Evolutionary conservation across 2,329 filamentous ascomycete species (phyloP).

Genomic region (Penicillium sclerotigenum): DNA sequence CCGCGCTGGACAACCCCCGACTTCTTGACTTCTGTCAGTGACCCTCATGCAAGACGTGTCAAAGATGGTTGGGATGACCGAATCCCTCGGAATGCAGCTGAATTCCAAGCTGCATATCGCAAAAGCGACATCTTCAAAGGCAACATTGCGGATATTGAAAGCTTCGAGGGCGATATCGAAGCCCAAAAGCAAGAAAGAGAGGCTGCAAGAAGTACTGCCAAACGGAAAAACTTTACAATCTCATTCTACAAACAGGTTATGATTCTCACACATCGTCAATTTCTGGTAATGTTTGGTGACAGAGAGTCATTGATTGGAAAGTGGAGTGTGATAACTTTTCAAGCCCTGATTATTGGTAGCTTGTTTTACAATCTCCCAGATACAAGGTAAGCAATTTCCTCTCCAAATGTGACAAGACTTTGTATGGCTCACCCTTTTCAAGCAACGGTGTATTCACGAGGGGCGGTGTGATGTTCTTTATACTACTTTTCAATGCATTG

Average conservation of each 20-base stretch:
- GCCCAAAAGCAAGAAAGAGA: constrained; percentile 42
- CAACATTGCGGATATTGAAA: constrained; percentile 49
- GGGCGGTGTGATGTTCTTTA: constrained; percentile 61
- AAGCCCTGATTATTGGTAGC: constrained; percentile 47
- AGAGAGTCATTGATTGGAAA: constrained; percentile 51
- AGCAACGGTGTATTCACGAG: constrained; percentile 57
- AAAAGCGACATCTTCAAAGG: constrained; percentile 46
- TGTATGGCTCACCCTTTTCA: not conserved
- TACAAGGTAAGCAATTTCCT: constrained; percentile 35
- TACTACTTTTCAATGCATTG: constrained; percentile 61
- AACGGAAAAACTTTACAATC: constrained; percentile 54
- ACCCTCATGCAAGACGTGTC: constrained; percentile 56
- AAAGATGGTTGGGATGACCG: constrained; percentile 56
- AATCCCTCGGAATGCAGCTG: constrained; percentile 53
- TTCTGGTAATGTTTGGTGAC: constrained; percentile 55
- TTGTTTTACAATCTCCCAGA: constrained; percentile 55
- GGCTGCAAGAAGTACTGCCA: constrained; percentile 36
- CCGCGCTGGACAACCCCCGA: constrained; percentile 70
- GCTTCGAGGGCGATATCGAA: constrained; percentile 53
- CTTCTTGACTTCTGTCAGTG: constrained; percentile 73
- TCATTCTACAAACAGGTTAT: constrained; percentile 51
- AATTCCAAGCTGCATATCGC: constrained; percentile 54
- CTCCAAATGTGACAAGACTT: not conserved
- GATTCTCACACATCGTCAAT: constrained; percentile 55
- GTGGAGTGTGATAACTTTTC: constrained; percentile 49